Evolutionary conservation across 225 moss, liverwort and hornwort genomes (phyloP), one percentile per base, ranked within the genome.

Genomic region (Antitrichia curtipendula): DNA sequence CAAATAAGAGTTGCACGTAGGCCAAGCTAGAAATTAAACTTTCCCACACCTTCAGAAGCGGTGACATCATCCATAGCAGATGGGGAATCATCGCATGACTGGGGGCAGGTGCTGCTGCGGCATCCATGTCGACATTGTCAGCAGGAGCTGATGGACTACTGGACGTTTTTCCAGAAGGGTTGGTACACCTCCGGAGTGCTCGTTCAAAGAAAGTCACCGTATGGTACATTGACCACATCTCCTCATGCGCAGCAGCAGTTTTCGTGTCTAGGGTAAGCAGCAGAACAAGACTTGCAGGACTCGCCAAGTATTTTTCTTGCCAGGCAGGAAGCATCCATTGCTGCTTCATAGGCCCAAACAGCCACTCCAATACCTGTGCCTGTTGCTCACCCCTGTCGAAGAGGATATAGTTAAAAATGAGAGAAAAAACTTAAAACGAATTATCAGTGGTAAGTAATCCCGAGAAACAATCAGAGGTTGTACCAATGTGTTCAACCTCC

Each of bases 221-320:
- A 86, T 99, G 97, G 87, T 94, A 99, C 86, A 99, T 92, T 34
- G 96, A 96, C 99, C 99, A 99, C 88, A 99, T 92, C 90, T 96
- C 93, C 88, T 95, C 97, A 81, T 97, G 95, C 74, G 88, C 82
- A 88, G 68, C 82, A 68, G 58, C 73, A 78, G 76, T 89, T 85
- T 86, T 81, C 84, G 74, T 79, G 56, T 93, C 89, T 87, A 87
- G 91, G 61, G 89, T 94, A 74, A 99, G 83, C 53, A 99, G 88
- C 79, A 87, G 91, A 85, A 95, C 96, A 83, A 99, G 94, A 69
- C 93, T 93, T 60, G 83, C 90, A 64, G 97, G 94, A 92, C 93
- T 96, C 41, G 92, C 90, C 86, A 99, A 90, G 74, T 91, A 93
- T 13, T 95, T 94, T 74, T 94, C 92, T 89, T 97, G 99, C 97